phyloP scores from a whole-genome alignment of 306 rosid species.

The Trifolium dubium region DNA sequence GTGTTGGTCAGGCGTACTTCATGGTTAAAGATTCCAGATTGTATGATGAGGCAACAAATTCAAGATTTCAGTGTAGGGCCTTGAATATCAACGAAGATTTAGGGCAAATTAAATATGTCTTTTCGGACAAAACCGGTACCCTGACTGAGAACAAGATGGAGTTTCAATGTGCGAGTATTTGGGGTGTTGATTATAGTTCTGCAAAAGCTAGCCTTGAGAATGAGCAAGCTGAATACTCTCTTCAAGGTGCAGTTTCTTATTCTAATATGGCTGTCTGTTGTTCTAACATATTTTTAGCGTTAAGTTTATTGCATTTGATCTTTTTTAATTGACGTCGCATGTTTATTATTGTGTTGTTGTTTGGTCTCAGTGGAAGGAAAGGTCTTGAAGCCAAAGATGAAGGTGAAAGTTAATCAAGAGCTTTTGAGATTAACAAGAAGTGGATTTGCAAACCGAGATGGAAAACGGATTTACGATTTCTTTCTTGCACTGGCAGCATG shows the following conservation, averaged over 20 bases:
- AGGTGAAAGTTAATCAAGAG: conserved; percentile 67
- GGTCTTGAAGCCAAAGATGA: conserved; percentile 77
- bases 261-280: conserved; percentile 4
- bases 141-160: conserved; percentile 99
- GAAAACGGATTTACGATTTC: conserved; percentile 68
- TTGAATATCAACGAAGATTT: conserved; percentile 95
- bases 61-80: conserved; percentile 93
- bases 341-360: conserved; percentile 40
- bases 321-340: conserved; percentile 20
- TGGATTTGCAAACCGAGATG: conserved; percentile 51
- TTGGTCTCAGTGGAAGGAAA: conserved; percentile 64
- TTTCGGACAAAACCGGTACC: conserved; percentile 97
- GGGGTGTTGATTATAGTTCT: conserved; percentile 78
- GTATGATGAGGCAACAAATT: conserved; percentile 81
- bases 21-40: conserved; percentile 76
- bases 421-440: conserved; percentile 61
- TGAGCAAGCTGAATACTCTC: conserved; percentile 58
- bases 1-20: conserved; percentile 93
- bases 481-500: conserved; percentile 93
- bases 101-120: conserved; percentile 90
- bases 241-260: conserved; percentile 55
- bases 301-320: not conserved
- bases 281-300: conserved; percentile 14
- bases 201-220: conserved; percentile 37
- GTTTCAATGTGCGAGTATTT: conserved; percentile 86